A percentile compares a stretch with the other conserved stretches of the same genome.
phyloP scores from a whole-genome alignment of 208 protist species.

The Strigomonas culicis region DNA sequence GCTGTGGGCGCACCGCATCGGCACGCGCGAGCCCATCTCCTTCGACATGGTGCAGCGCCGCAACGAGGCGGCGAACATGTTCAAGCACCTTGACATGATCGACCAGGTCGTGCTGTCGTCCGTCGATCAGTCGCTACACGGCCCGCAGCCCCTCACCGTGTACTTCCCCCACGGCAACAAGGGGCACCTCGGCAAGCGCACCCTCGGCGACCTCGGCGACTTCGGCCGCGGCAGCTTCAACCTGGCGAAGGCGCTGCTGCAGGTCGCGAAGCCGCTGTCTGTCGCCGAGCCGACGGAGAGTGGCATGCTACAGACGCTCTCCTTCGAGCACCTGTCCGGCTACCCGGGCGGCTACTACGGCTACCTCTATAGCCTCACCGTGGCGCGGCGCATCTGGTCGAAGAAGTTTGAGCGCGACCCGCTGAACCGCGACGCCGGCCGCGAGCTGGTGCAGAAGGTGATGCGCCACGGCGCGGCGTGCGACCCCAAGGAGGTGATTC shows the following conservation, averaged over 20 bases:
- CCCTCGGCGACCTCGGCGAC: conserved; percentile 67
- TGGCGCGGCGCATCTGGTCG: conserved; percentile 86
- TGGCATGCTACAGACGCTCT: conserved; percentile 71
- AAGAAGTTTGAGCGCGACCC: conserved; percentile 88
- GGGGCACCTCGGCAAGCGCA: conserved; percentile 74
- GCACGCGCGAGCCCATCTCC: conserved; percentile 86
- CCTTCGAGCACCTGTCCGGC: conserved; percentile 87
- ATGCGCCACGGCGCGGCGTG: conserved; percentile 85
- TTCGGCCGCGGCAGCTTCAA: conserved; percentile 77
- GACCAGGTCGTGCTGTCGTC: conserved; percentile 86
- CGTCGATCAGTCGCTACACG: conserved; percentile 87
- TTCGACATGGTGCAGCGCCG: conserved; percentile 85
- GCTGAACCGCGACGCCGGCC: conserved; percentile 79
- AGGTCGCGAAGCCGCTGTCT: conserved; percentile 75
- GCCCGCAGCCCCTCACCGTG: conserved; percentile 82
- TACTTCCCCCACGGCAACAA: conserved; percentile 79
- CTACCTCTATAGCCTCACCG: conserved; percentile 89
- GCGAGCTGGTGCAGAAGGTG: conserved; percentile 80
- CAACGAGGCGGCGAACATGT: conserved; percentile 83
- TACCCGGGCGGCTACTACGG: conserved; percentile 93
- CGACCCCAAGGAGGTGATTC: conserved; percentile 70
- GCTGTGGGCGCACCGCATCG: conserved; percentile 85
- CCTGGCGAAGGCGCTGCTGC: conserved; percentile 73
- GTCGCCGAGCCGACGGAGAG: conserved; percentile 66
- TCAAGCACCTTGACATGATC: conserved; percentile 83